Evolutionary conservation across 208 protist genomes (phyloP).

Genomic region (Porcisia hertigi): DNA sequence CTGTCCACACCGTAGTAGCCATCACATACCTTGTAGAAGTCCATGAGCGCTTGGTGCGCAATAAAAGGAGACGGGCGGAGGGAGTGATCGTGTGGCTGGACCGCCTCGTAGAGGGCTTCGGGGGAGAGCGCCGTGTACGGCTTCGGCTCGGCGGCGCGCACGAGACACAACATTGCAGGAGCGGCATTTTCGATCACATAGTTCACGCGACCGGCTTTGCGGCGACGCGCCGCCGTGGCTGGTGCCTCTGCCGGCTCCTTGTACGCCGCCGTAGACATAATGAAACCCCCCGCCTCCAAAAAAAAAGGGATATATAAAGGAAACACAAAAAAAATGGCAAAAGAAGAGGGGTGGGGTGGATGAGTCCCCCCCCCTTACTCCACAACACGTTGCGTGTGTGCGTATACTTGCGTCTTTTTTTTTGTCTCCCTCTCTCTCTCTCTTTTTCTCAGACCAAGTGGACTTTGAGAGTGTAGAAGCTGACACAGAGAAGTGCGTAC

Average conservation of each 20-base stretch:
- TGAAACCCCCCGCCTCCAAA: too few relatives aligned
- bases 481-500: not conserved
- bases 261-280: constrained; percentile 15
- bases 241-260: constrained; percentile 19
- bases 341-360: too few relatives aligned
- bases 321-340: too few relatives aligned
- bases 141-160: constrained; percentile 51
- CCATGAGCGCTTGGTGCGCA: constrained; percentile 72
- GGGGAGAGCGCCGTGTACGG: constrained; percentile 63
- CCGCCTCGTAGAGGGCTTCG: constrained; percentile 43
- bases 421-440: not conserved
- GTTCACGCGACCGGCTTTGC: constrained; percentile 42
- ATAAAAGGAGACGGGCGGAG: constrained; percentile 62
- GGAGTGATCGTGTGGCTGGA: constrained; percentile 58
- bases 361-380: not conserved
- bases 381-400: not conserved
- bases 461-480: not conserved
- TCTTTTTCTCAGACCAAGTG: not conserved
- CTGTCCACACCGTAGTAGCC: constrained; percentile 64
- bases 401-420: too few relatives aligned
- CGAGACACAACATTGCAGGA: constrained; percentile 64
- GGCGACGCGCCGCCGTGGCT: constrained; percentile 12
- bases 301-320: too few relatives aligned
- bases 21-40: constrained; percentile 72
- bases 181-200: constrained; percentile 61